A percentile compares a stretch with the other conserved stretches of the same genome.
Evolutionary conservation across 2,329 filamentous ascomycete species (phyloP).

Genomic region (Macrophomina pseudophaseolina): DNA sequence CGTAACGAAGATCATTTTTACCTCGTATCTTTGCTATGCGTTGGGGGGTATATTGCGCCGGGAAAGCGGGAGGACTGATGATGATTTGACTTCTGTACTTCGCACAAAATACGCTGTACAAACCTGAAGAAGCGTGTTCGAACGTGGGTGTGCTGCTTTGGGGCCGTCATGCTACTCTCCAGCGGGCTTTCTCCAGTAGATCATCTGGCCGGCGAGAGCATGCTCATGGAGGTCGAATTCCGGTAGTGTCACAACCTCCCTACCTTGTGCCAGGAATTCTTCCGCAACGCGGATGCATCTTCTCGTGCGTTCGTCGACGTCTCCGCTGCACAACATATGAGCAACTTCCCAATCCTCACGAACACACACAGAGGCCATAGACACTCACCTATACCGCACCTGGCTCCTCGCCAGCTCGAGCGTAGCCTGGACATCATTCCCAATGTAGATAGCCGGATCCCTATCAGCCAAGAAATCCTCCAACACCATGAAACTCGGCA

Average conservation of each 20-base stretch:
- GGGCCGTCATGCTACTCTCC: not conserved
- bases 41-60: conserved; percentile 3
- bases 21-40: not conserved
- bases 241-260: conserved; percentile 30
- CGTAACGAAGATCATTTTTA: not conserved
- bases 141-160: not conserved
- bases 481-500: conserved; percentile 43
- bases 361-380: not conserved
- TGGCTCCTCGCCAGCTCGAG: conserved; percentile 22
- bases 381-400: conserved; percentile 15
- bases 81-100: not conserved
- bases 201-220: conserved; percentile 41
- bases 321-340: not conserved
- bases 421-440: conserved; percentile 42
- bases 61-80: not conserved
- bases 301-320: conserved; percentile 11
- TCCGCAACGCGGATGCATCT: conserved; percentile 36
- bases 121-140: not conserved
- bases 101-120: not conserved
- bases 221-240: conserved; percentile 40
- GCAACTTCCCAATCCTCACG: not conserved
- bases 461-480: conserved; percentile 38
- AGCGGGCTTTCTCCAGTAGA: conserved; percentile 34
- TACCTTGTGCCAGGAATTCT: conserved; percentile 33
- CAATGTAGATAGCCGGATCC: conserved; percentile 42